Evolutionary conservation across 2,329 filamentous ascomycete genomes (phyloP).

Genomic region (Nigrograna mackinnonii): DNA sequence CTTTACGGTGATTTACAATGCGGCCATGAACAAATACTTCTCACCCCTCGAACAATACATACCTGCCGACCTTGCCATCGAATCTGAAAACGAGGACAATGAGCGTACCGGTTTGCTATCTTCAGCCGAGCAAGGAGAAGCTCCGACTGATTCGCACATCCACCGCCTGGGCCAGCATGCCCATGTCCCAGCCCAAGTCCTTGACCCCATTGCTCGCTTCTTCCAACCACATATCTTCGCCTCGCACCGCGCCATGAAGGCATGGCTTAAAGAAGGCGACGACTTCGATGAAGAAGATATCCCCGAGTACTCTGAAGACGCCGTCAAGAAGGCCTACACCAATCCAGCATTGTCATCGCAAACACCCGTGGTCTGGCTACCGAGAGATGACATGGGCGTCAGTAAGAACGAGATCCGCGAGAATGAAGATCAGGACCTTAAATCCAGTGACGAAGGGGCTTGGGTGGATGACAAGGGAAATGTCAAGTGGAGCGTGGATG

Average conservation of each 20-base stretch:
- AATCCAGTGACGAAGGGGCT: constrained; percentile 34
- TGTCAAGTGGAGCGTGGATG: constrained; percentile 32
- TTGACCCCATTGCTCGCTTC: constrained; percentile 35
- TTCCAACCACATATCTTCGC: constrained; percentile 40
- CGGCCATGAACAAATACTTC: constrained; percentile 37
- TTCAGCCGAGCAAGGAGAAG: constrained; percentile 35
- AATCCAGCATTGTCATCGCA: constrained; percentile 38
- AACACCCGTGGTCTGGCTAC: constrained; percentile 38
- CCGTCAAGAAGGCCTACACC: constrained; percentile 36
- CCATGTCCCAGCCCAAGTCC: constrained; percentile 23
- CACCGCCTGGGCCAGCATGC: constrained; percentile 27
- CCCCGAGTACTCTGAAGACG: constrained; percentile 35
- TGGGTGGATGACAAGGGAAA: constrained; percentile 35
- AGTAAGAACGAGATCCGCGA: constrained; percentile 33
- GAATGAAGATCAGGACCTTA: constrained; percentile 30
- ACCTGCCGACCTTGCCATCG: constrained; percentile 32
- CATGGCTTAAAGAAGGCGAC: constrained; percentile 32
- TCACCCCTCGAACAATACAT: constrained; percentile 38
- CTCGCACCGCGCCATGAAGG: constrained; percentile 35
- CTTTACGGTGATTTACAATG: constrained; percentile 35
- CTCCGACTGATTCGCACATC: constrained; percentile 24
- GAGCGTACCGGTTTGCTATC: constrained; percentile 33
- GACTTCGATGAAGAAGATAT: constrained; percentile 32
- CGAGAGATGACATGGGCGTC: constrained; percentile 34
- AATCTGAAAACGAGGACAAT: constrained; percentile 12